Evolutionary conservation across 1,139 yeast genomes (phyloP), one percentile per base, ranked within the genome.

Genomic region (Diutina pseudorugosa): DNA sequence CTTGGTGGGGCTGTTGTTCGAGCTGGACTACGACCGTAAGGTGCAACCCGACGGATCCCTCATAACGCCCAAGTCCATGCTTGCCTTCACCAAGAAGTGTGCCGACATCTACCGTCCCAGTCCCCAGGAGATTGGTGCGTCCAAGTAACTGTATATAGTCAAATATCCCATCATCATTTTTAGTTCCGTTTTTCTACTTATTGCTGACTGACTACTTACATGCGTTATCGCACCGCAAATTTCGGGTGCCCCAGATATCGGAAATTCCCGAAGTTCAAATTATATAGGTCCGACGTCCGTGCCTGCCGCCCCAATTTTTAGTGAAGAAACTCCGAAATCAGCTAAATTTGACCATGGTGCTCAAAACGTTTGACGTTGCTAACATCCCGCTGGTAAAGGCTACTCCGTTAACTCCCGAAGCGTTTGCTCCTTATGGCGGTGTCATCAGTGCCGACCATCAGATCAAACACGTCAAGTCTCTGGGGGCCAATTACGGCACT

Each of bases 401-500:
- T 0, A 64, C 62, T 42, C 70, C 72, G 2, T 61, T 74, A 23
- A 72, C 77, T 1, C 77, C 78, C 0, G 72, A 71, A 52, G 60
- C 64, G 12, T 74, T 74, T 60, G 69, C 69, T 3, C 69, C 70
- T 0, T 74, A 62, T 56, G 79, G 79, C 1, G 77, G 77, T 0
- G 76, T 73, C 2, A 67, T 73, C 30, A 71, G 76, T 59, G 77
- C 76, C 3, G 75, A 73, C 58, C 72, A 72, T 55, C 79, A 74
- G 58, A 61, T 73, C 53, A 59, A 65, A 53, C 61, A 63, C 19
- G 67, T 58, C 19, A 55, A 57, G 40, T 60, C 63, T 18, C 68
- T 80, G 14, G 71, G 75, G 21, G 97, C 96, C 6, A 91, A 91
- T 65, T 90, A 91, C 62, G 98, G 97, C n/a, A 90, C 97, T 2